Evolutionary conservation across 2,329 filamentous ascomycete species (phyloP).

Genomic region (Neurospora sp.): DNA sequence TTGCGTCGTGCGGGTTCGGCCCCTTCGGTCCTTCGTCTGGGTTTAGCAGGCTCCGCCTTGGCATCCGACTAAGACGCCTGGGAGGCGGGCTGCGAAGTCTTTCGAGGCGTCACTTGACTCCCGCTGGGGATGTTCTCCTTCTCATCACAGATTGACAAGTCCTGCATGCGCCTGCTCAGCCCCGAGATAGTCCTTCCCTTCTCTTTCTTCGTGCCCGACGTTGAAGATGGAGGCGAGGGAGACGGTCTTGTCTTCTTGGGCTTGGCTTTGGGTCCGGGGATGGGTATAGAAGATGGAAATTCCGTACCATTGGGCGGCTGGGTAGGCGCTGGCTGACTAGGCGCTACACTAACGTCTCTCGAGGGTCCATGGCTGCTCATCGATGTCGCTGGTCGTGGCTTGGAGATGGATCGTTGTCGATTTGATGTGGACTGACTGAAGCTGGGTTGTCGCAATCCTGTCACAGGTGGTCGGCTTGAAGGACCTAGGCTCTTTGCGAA

Average conservation of each 20-base stretch:
- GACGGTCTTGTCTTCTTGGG: constrained; percentile 7
- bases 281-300: constrained; percentile 13
- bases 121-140: constrained; percentile 15
- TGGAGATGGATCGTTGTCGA: constrained; percentile 29
- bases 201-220: constrained; percentile 6
- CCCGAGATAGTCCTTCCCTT: constrained; percentile 31
- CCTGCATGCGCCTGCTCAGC: constrained; percentile 22
- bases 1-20: constrained; percentile 8
- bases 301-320: constrained; percentile 30
- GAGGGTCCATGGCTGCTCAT: constrained; percentile 23
- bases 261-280: constrained; percentile 7
- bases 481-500: constrained; percentile 50
- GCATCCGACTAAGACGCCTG: constrained; percentile 13
- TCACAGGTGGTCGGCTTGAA: constrained; percentile 34
- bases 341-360: constrained; percentile 18
- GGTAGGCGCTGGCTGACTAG: constrained; percentile 12
- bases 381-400: constrained; percentile 30
- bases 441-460: constrained; percentile 38
- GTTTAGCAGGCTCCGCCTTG: constrained; percentile 19
- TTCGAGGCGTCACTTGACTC: constrained; percentile 38
- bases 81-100: constrained; percentile 17
- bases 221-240: constrained; percentile 18
- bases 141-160: constrained; percentile 30
- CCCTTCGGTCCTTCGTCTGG: constrained; percentile 19
- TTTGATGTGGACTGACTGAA: constrained; percentile 34